Evolutionary conservation across 352 stramenopile species (phyloP), one percentile per base, ranked within the genome.

Genomic region (Phytophthora constricta): DNA sequence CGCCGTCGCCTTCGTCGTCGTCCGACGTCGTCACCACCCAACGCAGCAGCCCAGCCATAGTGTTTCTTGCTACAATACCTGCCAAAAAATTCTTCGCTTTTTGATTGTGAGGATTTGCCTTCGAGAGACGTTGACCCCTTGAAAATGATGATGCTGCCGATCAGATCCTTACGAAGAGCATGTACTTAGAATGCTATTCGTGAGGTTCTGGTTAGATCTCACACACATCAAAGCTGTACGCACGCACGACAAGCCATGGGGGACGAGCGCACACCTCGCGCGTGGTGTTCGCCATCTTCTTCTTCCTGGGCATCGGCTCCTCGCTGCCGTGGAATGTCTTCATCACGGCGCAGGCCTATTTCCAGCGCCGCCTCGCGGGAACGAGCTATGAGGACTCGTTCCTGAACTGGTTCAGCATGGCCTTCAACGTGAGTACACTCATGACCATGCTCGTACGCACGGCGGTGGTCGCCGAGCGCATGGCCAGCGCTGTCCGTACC

Each of bases 291-390:
- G 64, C 50, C 45, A 88, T 92, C 65, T 87, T 96, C 68, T 92
- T 96, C 61, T 69, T 94, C 53, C 76, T 89, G 39, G 88, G 88
- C 72, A 70, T 96, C 57, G 86, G 81, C 8, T 87, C 82, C 13
- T 87, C 84, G 23, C 77, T 96, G 41, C 86, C 88, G 42, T 96
- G 85, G 86, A 96, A 96, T 47, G 86, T 95, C 20, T 96, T 96
- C 62, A 91, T 96, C 70, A 96, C 86, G 3, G 88, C 84, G 19
- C 81, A 93, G 61, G 67, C 77, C 48, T 96, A 95, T 76, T 96
- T 96, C 63, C 70, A 82, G 23, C 55, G 77, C 42, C 86, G 88
- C 1, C 70, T 96, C 33, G 62, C 61, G 2, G 53, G 77, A 19
- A 95, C 86, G 11, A 65, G 75, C 39, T 92, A 92, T 46, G 82